Evolutionary conservation across 768 basidiomycete species (phyloP), one percentile per base, ranked within the genome.

Genomic region (Rhizopogon vulgaris): DNA sequence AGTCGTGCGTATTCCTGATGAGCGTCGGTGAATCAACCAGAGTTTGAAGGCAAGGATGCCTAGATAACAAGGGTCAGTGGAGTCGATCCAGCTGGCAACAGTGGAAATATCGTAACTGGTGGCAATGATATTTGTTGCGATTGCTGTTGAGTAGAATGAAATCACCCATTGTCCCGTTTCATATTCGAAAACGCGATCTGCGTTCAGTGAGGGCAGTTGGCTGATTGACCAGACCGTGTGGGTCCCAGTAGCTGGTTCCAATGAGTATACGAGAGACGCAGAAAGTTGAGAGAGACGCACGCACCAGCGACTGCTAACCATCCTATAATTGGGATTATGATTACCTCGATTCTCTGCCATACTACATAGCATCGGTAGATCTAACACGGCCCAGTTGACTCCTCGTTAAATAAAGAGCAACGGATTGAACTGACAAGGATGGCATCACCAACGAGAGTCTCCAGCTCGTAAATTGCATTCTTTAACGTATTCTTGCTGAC

Each of bases 381-480:
- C 52, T 56, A 27, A 15, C 14, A 25, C 10, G 43, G 32, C 45
- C 36, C n/a, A 48, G 3, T 32, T 48, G 51, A 41, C 40, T 40
- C 18, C 39, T 41, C 41, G 32, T 12, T 37, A 3, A 3, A 39
- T 27, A 12, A 34, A 41, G 9, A 30, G 49, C 41, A 30, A 30
- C 4, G 41, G 24, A 22, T 10, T 45, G 17, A 25, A 15, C 51
- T 45, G n/a, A 58, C 59, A 48, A 60, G 48, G 40, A 60, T 49
- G 27, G 36, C 51, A 36, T 60, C 60, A 15, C 55, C 58, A 2
- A 60, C 47, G 7, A 59, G 32, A 15, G 55, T 59, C 41, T 60
- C 52, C 18, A 49, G 2, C 10, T 25, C 22, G 43, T 55, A 60
- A 6, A 54, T 11, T n/a, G 56, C 49, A 50, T 56, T 60, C 27